Base-by-base conservation (phyloP, 2,329 filamentous ascomycete species). In the Blastomyces silverae region DNA sequence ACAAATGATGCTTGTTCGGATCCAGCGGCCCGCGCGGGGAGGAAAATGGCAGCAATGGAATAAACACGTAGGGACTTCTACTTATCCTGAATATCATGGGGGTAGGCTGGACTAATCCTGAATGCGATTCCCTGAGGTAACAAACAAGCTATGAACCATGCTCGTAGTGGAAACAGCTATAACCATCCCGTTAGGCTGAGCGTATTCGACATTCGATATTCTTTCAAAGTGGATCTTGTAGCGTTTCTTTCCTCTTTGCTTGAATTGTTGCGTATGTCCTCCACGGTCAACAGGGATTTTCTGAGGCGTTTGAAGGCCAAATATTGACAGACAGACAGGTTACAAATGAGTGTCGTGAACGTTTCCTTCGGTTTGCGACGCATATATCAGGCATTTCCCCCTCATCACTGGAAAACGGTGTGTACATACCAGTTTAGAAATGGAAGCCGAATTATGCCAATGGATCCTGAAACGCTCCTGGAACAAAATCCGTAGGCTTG, bases 391-490 rank as follows among this genome's bases (percentile, higher is more conserved):
- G n/a, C 17, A 22, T 57, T 37, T 39, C 1, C 31, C 2, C 4
- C 11, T 28, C 8, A n/a, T 13, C 20, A 31, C 55, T 39, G 17
- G 53, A 37, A 53, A 53, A 3, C 25, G 10, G 25, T 5, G 6
- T 37, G 22, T 13, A 53, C 4, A 13, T 15, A 4, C 13, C 50
- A 31, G 25, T 20, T 20, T 6, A 31, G 17, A 25, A 2, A 7
- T 25, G 2, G 11, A 52, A 52, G 22, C 8, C 13, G 25, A 28
- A 22, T 17, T 15, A 15, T 57, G 55, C 3, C 34, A 39, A 10
- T 57, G 55, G 1, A 5, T 39, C 7, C 55, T 39, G 55, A 56
- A 56, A 56, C 53, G 20, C 53, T 56, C 31, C 53, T 56, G 52
- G 52, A 55, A 55, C 52, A 55, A 15, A 55, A 34, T 34, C 11